Base-by-base conservation (phyloP, 2,329 filamentous ascomycete genomes). In the Clonostachys sp. region DNA sequence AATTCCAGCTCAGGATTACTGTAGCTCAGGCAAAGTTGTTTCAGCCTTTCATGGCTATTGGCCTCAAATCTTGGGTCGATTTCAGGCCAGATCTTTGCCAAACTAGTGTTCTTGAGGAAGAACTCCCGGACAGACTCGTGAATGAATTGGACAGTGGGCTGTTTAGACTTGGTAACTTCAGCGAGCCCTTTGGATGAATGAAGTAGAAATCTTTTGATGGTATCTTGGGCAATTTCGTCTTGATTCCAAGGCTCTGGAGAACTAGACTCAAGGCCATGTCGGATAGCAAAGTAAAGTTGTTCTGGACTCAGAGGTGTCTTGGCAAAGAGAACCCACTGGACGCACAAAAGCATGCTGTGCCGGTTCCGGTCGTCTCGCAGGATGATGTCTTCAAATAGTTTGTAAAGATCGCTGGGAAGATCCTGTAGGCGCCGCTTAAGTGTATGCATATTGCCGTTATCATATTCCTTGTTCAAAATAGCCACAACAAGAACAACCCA, bases 261-360 rank as follows among this genome's bases (percentile, higher is more conserved):
- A 30, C 8, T 30, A 30, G 9, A 10, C 3, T 30, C 24, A 30
- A 51, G 10, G 4, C 62, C 63, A 33, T 61, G 52, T 41, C 62
- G 46, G 12, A 75, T 49, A 10, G 71, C 69, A 59, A 64, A 67
- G 54, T 73, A 77, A 3, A 77, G 61, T 54, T 81, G 69, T 12
- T 65, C 50, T 0, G 60, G 68, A 0, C 41, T 59, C 8, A 81
- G 50, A 1, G 77, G 72, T 3, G 61, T 57, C 17, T 57, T 65
- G 4, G 79, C 66, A 41, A 68, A 81, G 1, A 83, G 63, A 4
- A 83, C 61, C 72, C 72, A 81, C 44, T 75, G 70, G 2, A 83
- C 53, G 42, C 70, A 78, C 4, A 75, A 53, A 0, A 67, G 48
- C 2, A 81, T 52, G 0, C 66, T 48, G 2, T 51, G 12, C 1